Base-by-base conservation (phyloP, 2,329 filamentous ascomycete genomes). In the Lojkania enalia region DNA sequence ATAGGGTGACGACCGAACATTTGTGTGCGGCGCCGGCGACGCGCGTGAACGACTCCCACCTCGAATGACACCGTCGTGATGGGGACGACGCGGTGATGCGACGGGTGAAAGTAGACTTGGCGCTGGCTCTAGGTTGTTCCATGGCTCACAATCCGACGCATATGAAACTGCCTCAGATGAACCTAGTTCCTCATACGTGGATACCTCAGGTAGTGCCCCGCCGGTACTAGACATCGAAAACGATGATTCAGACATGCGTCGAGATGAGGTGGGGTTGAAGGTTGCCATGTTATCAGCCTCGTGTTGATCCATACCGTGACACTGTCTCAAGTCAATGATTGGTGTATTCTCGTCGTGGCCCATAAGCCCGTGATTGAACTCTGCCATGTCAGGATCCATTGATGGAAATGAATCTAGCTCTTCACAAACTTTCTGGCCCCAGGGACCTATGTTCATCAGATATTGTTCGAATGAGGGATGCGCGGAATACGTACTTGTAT, bases 31-130 rank as follows among this genome's bases (percentile, higher is more conserved):
- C 21, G 86, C 87, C 27, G 86, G 85, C 35, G 86, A 88, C 11
- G 85, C 84, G 30, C 85, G 80, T 16, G 85, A 84, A 40, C 86
- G 81, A 67, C 85, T 88, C 51, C 66, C 64, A 81, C 83, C 35
- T 77, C 67, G 56, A 15, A 69, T 59, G 30, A 69, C 52, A 33
- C 57, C 58, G 19, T 67, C 63, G 79, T 64, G 83, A 74, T 83
- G 51, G 80, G 77, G 80, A 74, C 41, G 82, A 78, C 78, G 86
- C 29, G 87, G 87, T 16, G 87, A 90, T 4, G 84, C 81, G 15
- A 88, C 82, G 2, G 87, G 86, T 1, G 86, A 90, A 20, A 90
- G 71, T 49, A 88, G 83, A 7, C 82, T 86, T 20, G 84, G 83
- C 21, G 83, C 83, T 72, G 87, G 61, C 47, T 73, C 86, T 52